phyloP scores from a whole-genome alignment of 139 green algal genomes.

The Desmodesmus armatus region DNA sequence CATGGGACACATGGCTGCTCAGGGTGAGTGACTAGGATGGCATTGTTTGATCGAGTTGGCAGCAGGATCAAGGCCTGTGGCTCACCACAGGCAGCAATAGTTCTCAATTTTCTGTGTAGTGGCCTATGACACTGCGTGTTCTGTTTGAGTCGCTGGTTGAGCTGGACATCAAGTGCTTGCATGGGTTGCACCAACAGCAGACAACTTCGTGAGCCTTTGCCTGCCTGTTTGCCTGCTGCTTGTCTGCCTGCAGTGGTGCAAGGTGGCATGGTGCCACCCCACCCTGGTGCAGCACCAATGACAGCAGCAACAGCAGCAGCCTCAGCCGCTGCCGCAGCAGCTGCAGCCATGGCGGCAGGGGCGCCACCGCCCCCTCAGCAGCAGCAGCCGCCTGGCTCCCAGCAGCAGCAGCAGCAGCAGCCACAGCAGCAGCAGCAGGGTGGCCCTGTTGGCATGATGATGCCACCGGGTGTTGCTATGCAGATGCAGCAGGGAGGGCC shows the following conservation, averaged over 20 bases:
- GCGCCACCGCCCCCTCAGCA: not conserved
- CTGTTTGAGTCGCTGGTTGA: too few relatives aligned
- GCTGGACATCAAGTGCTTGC: too few relatives aligned
- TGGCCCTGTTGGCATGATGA: not conserved
- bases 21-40: too few relatives aligned
- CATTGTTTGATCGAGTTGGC: too few relatives aligned
- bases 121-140: too few relatives aligned
- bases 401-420: not conserved
- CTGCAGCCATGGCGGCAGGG: not conserved
- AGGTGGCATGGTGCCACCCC: not conserved
- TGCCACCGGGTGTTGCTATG: not conserved
- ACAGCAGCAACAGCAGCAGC: not conserved
- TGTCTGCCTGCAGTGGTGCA: not conserved
- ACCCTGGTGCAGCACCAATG: slow-evolving; percentile 2
- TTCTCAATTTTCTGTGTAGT: too few relatives aligned
- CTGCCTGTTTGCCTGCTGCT: too few relatives aligned
- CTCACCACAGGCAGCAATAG: too few relatives aligned
- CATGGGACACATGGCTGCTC: too few relatives aligned
- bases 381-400: not conserved
- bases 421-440: slow-evolving; percentile 10
- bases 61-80: too few relatives aligned
- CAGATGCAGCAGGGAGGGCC: not conserved
- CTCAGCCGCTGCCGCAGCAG: not conserved
- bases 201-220: too few relatives aligned
- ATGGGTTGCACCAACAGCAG: too few relatives aligned